Base-by-base conservation (phyloP, 78 protist species). In the Protostelium mycophagum region DNA sequence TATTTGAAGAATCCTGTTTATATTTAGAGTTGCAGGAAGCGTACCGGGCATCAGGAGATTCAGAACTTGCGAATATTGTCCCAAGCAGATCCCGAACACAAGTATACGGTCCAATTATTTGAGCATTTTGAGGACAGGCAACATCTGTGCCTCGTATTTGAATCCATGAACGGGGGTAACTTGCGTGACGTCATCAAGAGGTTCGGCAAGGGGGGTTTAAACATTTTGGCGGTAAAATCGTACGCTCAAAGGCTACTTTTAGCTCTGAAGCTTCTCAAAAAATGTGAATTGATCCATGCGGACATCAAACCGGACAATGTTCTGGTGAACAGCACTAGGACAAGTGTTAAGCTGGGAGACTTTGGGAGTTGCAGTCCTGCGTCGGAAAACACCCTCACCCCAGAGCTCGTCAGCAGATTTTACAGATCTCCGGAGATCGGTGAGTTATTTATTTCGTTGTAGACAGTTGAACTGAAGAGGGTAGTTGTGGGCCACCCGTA, bases 341-440 rank as follows among this genome's bases (percentile, higher is more conserved):
- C 83, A 28, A 87, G 83, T 31, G 38, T 96, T 34, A 96, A 96
- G 83, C 73, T 97, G 9, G 89, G 96, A n/a, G 99, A 97, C 88
- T 96, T 97, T 84, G 99, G 99, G 0, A 94, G 97, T 38, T 98
- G 97, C 31, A 86, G 86, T 31, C 73, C 89, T 37, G 35, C 38
- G 10, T 88, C 89, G 34, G 98, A 97, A 86, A 83, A 86, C 29
- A 97, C 94, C 73, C 73, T 91, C 28, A 96, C 99, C 10, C 97
- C 97, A 0, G 92, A 91, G 86, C 89, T 97, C 10, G 97, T 85
- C 89, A 95, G 98, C 86, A 94, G 98, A 90, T 98, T 91, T 87
- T 98, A 98, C 89, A 96, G 99, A 86, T 97, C 98, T 28, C 98
- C 98, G 28, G 99, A 98, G 85, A 90, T 97, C 73, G 96, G 95